Evolutionary conservation across 1,139 yeast genomes (phyloP).

Genomic region (Pichia sp.): DNA sequence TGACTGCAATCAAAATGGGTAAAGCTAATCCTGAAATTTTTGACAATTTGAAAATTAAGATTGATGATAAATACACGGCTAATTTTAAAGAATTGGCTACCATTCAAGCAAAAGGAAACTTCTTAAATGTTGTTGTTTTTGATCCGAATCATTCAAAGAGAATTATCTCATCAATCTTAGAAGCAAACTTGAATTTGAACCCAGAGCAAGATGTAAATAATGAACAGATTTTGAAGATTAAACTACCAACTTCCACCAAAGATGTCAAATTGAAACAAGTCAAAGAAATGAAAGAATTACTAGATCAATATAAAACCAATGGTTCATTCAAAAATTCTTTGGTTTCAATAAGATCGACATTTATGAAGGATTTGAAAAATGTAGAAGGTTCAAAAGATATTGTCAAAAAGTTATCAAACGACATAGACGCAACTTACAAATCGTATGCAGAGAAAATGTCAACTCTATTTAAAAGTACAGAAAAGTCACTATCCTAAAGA

Average conservation of each 20-base stretch:
- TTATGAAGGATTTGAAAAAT: conserved; percentile 49
- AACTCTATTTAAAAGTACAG: conserved; percentile 52
- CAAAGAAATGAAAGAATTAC: conserved; percentile 53
- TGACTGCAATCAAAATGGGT: conserved; percentile 60
- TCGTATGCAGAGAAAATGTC: conserved; percentile 49
- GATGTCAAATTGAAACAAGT: conserved; percentile 47
- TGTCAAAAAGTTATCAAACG: conserved; percentile 43
- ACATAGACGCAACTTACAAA: conserved; percentile 64
- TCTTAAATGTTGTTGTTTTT: conserved; percentile 64
- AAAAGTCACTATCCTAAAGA: conserved; percentile 26
- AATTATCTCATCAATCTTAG: conserved; percentile 62
- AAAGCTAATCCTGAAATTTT: conserved; percentile 59
- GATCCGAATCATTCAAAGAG: conserved; percentile 68
- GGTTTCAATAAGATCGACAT: conserved; percentile 52
- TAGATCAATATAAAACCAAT: conserved; percentile 57
- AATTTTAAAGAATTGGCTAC: conserved; percentile 64
- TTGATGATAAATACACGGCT: conserved; percentile 35
- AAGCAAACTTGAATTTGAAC: conserved; percentile 62
- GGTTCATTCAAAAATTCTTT: conserved; percentile 42
- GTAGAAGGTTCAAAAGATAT: conserved; percentile 49
- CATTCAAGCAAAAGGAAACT: conserved; percentile 61
- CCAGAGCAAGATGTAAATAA: conserved; percentile 71
- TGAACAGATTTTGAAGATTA: conserved; percentile 64
- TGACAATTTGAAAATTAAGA: conserved; percentile 47
- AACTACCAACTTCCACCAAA: conserved; percentile 67